Evolutionary conservation across 2,329 filamentous ascomycete genomes (phyloP).

Genomic region (Colletotrichum shisoi): DNA sequence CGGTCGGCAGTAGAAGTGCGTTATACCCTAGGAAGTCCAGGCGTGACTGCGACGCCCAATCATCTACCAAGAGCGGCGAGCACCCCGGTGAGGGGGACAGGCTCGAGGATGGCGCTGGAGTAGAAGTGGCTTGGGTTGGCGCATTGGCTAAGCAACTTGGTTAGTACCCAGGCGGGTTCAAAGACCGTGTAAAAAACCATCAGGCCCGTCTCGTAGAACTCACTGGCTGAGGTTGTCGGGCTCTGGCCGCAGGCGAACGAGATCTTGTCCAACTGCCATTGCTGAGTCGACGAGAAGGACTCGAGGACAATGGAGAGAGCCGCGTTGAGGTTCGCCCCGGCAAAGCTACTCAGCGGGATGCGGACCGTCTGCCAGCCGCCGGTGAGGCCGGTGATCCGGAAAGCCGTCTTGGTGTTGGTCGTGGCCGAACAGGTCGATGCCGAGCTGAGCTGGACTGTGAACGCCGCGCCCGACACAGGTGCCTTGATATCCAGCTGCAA

Average conservation of each 20-base stretch:
- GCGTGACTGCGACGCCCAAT: slow-evolving; percentile 69
- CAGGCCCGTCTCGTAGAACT: slow-evolving; percentile 16
- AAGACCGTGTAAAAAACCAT: background rate
- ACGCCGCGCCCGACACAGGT: slow-evolving; percentile 41
- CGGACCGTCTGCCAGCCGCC: slow-evolving; percentile 60
- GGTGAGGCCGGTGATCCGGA: slow-evolving; percentile 56
- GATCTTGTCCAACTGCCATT: slow-evolving; percentile 58
- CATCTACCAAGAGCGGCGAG: slow-evolving; percentile 60
- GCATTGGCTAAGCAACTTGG: slow-evolving; percentile 10
- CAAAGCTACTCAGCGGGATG: slow-evolving; percentile 59
- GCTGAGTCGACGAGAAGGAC: slow-evolving; percentile 45
- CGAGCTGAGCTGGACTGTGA: slow-evolving; percentile 51
- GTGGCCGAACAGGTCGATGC: slow-evolving; percentile 52
- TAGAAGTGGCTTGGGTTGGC: slow-evolving; percentile 15
- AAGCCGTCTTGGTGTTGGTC: slow-evolving; percentile 54
- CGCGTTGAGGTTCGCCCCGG: slow-evolving; percentile 59
- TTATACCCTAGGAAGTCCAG: slow-evolving; percentile 69
- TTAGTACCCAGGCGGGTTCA: slow-evolving; percentile 4
- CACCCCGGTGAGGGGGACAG: slow-evolving; percentile 45
- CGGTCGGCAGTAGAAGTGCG: slow-evolving; percentile 62
- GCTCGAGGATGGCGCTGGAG: slow-evolving; percentile 10
- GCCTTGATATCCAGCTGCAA: slow-evolving; percentile 44
- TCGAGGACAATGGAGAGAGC: slow-evolving; percentile 56
- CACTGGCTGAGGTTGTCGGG: slow-evolving; percentile 35
- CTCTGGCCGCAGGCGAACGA: slow-evolving; percentile 53